These are phyloP conservation scores for Syzygium aqueum DNA, from an alignment of 345 rosid species.

Conservation along the genomic window DNA sequence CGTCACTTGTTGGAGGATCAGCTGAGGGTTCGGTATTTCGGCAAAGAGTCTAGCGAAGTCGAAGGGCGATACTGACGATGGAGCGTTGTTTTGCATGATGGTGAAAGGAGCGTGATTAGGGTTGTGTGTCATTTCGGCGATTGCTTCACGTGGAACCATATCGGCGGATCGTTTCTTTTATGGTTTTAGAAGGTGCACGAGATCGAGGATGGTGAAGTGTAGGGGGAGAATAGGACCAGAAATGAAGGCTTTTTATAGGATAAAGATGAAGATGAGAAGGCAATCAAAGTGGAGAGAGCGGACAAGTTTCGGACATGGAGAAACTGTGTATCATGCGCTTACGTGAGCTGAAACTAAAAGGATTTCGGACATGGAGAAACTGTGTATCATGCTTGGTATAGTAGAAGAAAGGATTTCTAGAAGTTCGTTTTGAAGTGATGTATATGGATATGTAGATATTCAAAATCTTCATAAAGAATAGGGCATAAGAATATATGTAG, in stretches of 20 bases:
- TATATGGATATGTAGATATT: neutral
- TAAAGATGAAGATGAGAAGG: constrained; percentile 1
- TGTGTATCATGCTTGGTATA: neutral
- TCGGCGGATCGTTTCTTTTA: constrained; percentile 2
- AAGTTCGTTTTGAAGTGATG: neutral
- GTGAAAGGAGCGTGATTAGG: neutral
- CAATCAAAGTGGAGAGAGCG: neutral
- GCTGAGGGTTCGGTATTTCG: constrained; percentile 23
- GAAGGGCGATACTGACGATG: constrained; percentile 25
- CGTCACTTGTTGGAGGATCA: constrained; percentile 23
- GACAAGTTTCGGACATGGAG: neutral
- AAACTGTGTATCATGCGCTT: neutral
- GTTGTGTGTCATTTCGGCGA: neutral
- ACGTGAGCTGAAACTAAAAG: neutral
- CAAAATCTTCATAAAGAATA: neutral
- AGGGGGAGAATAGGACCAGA: constrained; percentile 19
- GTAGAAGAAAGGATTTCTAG: neutral
- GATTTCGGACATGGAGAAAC: neutral
- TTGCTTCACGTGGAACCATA: constrained; percentile 48
- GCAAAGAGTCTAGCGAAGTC: constrained; percentile 29
- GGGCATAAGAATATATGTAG: neutral
- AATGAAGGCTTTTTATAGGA: constrained; percentile 41
- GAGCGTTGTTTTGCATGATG: neutral
- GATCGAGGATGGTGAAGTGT: constrained; percentile 5
- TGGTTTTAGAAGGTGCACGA: constrained; percentile 3